Evolutionary conservation across 805 yeast genomes (phyloP), one percentile per base, ranked within the genome.

Genomic region (Lachancea sp.): DNA sequence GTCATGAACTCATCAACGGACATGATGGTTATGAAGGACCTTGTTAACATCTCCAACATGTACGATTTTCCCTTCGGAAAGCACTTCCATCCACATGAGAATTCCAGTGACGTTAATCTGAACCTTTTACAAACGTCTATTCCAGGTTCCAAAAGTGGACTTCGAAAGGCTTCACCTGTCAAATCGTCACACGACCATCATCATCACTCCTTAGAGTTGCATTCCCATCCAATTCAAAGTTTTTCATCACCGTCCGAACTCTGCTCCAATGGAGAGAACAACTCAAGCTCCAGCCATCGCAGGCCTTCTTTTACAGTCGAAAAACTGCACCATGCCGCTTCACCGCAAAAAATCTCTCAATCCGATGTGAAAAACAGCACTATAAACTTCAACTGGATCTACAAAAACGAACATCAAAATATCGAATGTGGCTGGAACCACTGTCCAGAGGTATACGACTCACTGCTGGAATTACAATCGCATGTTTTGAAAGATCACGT

Each of bases 341-440:
- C 46, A 5, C 36, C 25, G 10, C 32, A 32, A n/a, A 26, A 4
- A 18, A 15, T 22, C 13, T 7, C 32, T 32, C 31, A 42, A 4
- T 3, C 45, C 2, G 30, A 41, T 10, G 32, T 15, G 26, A 41
- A 18, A 18, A 35, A 46, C 8, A 55, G 50, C 40, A 56, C 57
- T 2, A 61, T 73, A 63, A 38, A 72, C 68, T 59, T 75, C 65
- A 60, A 78, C 66, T 58, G 74, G 79, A 22, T 62, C 57, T 61
- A 60, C 40, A 57, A 59, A 18, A 54, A 54, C 18, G 49, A 48
- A 3, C 36, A 62, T 5, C 31, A 49, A 15, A 41, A 37, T 57
- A 38, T 78, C 55, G 36, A 63, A 36, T 85, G 95, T 62, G 75
- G 78, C 58, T 86, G 95, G 95, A 79, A 78, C 40, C 70, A 75